Base-by-base conservation (phyloP, 1,284 basidiomycete genomes). In the Rhodotorula sp. region DNA sequence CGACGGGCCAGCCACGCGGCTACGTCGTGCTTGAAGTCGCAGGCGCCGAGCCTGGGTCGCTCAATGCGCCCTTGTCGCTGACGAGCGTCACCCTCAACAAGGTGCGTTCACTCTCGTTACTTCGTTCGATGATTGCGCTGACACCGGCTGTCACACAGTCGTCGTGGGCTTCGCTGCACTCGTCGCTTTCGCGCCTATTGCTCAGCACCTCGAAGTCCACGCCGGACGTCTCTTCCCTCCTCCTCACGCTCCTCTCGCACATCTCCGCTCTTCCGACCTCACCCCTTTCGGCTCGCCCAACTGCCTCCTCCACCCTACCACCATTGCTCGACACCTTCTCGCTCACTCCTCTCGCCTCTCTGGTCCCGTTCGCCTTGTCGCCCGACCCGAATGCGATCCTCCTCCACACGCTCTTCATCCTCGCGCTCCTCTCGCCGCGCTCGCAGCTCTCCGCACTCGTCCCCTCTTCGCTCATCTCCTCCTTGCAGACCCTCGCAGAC, bases 81-180 rank as follows among this genome's bases (percentile, higher is more conserved):
- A 78, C 77, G 9, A 72, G 64, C 2, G 53, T 78, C 8, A 73
- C 64, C 16, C 62, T 78, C n/a, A 78, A 78, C 66, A 78, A 78
- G 72, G 74, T 69, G 3, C 54, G 65, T 41, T 21, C 14, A 3
- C 8, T 17, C n/a, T 5, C 23, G 5, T 10, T 34, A 27, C 13
- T 5, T 59, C 23, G 10, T 34, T 7, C 9, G 52, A n/a, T 1
- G 9, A 12, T 27, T 48, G 10, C 4, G 2, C 23, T 16, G 8
- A 16, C 25, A 13, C n/a, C 10, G 23, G 7, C 16, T 19, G 7
- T 3, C n/a, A 12, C 42, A 2, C 49, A 75, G 74, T 74, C 74
- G 0, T 61, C 74, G 17, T 75, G 72, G 72, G 64, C 74, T 7
- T 19, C 56, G 16, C 55, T 75, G 23, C 67, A 70, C 12, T 52